Evolutionary conservation across 192 early-diverging fungal genomes (phyloP).

Genomic region (Gigaspora rosea): DNA sequence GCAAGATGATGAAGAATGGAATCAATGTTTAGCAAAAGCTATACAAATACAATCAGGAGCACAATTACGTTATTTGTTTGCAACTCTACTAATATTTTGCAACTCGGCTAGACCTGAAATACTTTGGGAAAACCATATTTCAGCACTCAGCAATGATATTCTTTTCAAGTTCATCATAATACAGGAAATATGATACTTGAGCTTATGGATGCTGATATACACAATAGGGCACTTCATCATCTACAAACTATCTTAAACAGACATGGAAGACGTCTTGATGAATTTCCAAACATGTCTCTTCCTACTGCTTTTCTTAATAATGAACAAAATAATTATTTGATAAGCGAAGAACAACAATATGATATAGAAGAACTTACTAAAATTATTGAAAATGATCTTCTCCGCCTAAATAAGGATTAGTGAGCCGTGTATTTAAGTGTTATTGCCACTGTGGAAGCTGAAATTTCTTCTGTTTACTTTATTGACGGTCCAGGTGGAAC

Average conservation of each 20-base stretch:
- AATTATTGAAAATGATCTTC: constrained; percentile 2
- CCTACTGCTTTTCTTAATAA: not conserved
- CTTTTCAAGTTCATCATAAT: not conserved
- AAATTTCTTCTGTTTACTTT: constrained; percentile 30
- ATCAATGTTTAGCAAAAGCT: constrained; percentile 32
- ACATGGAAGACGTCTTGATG: constrained; percentile 14
- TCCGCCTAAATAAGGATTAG: constrained; percentile 13
- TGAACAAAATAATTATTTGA: constrained; percentile 5
- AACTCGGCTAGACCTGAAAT: not conserved
- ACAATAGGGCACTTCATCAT: constrained; percentile 4
- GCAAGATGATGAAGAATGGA: constrained; percentile 35
- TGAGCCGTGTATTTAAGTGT: not conserved
- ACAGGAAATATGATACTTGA: not conserved
- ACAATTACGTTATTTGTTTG: constrained; percentile 37
- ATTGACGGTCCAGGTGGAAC: constrained; percentile 20
- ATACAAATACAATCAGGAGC: constrained; percentile 4
- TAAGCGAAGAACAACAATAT: constrained; percentile 24
- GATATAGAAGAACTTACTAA: constrained; percentile 2
- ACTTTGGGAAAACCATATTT: constrained; percentile 15
- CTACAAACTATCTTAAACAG: constrained; percentile 2
- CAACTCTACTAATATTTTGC: constrained; percentile 9
- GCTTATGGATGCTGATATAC: constrained; percentile 10
- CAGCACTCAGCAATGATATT: constrained; percentile 22
- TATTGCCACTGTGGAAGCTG: constrained; percentile 7
- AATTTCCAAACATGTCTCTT: constrained; percentile 27